Conservation (phyloP, 805 yeast genomes). For the Gaillardinia entomophila region DNA sequence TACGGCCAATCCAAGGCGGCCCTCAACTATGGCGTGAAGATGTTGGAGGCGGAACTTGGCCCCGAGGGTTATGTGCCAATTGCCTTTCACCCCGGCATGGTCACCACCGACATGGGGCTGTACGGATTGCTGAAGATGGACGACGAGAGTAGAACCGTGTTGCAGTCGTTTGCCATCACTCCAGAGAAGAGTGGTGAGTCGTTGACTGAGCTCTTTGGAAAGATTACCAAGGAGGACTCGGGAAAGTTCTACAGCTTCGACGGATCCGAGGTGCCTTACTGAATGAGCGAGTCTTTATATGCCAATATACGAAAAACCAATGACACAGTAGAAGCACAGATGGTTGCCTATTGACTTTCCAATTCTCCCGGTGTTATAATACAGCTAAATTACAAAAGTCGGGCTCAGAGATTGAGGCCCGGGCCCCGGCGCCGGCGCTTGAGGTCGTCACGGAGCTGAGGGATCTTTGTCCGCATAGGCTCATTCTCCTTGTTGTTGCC, state of each 20-base stretch:
- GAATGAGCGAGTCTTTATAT: no score
- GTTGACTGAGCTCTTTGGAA: conserved; percentile 5
- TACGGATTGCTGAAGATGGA: neutral
- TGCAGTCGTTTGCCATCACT: no score
- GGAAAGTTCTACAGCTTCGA: conserved; percentile 10
- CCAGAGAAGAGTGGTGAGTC: conserved; percentile 6
- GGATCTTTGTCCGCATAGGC: no score
- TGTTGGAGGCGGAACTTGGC: conserved; percentile 16
- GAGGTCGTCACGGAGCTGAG: no score
- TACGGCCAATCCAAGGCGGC: conserved; percentile 35
- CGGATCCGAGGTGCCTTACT: conserved; percentile 4
- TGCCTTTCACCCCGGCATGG: conserved; percentile 21
- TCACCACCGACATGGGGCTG: conserved; percentile 13
- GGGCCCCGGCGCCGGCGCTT: no score
- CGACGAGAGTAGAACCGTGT: neutral
- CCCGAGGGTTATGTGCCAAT: conserved; percentile 18
- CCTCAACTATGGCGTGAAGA: conserved; percentile 18
- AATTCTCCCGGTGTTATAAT: no score
- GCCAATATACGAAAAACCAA: no score
- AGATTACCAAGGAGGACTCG: conserved; percentile 2
- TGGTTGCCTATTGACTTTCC: no score
- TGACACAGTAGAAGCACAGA: no score
- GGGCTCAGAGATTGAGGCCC: no score
- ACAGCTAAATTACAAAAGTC: no score
- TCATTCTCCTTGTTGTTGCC: no score